A percentile compares a stretch with the other conserved stretches of the same genome.
Conservation (phyloP, 2,329 filamentous ascomycete species). For the Ceratocystis ficicola region DNA sequence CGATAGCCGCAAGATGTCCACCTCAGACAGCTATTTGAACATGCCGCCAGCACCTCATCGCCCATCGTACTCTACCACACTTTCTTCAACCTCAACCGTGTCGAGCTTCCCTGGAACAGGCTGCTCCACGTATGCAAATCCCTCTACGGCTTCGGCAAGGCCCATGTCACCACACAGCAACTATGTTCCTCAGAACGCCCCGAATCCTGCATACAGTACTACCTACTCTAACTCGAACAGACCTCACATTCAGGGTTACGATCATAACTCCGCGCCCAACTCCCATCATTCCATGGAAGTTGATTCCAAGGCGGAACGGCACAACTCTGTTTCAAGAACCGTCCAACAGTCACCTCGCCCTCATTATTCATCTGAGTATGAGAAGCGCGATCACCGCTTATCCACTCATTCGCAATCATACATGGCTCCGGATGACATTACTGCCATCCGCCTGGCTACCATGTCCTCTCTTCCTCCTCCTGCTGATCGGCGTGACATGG, state of each 20-base stretch:
- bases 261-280: conserved; percentile 15
- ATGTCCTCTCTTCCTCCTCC: conserved; percentile 5
- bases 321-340: conserved; percentile 8
- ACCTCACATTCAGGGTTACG: conserved; percentile 11
- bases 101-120: neutral
- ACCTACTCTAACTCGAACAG: conserved; percentile 10
- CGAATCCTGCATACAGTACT: neutral
- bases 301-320: conserved; percentile 17
- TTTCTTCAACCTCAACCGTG: conserved; percentile 4
- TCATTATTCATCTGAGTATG: conserved; percentile 12
- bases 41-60: neutral
- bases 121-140: neutral
- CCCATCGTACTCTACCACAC: neutral
- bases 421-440: neutral
- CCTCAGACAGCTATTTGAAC: neutral
- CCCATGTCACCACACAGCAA: conserved; percentile 28
- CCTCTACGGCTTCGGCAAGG: conserved; percentile 19
- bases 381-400: conserved; percentile 7
- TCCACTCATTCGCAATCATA: neutral
- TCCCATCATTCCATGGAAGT: conserved; percentile 10
- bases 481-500: conserved; percentile 3
- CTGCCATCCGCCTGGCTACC: neutral
- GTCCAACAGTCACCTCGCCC: conserved; percentile 13
- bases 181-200: neutral
- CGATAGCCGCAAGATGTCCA: conserved; percentile 6